Percentiles rank a stretch among this genome's conserved stretches.
These are phyloP conservation scores for Xylogone sp. DNA, from an alignment of 2,329 filamentous ascomycete species.

Conservation along the genomic window DNA sequence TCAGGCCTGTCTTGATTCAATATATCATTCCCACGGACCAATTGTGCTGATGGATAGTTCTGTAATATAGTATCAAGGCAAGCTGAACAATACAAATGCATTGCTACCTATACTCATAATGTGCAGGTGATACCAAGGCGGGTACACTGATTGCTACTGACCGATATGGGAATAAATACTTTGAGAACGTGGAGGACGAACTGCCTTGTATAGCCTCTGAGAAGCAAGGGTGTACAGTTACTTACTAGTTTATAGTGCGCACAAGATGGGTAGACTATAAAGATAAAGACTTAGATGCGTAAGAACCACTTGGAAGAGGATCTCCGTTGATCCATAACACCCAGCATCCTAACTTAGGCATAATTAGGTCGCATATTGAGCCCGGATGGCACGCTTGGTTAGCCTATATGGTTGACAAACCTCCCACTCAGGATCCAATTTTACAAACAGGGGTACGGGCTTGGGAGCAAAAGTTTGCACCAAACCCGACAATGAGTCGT, in stretches of 20 bases:
- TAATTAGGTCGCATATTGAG: conserved; percentile 73
- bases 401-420: conserved; percentile 85
- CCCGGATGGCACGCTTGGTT: conserved; percentile 99
- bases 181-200: conserved; percentile 86
- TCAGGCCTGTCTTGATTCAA: conserved; percentile 11
- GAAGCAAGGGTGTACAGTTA: neutral
- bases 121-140: conserved; percentile 88
- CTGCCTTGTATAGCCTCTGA: conserved; percentile 66
- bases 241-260: conserved; percentile 56
- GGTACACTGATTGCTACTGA: conserved; percentile 82
- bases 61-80: conserved; percentile 10
- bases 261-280: conserved; percentile 98
- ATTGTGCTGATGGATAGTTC: conserved; percentile 1
- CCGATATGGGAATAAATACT: conserved; percentile 96
- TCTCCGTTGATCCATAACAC: neutral
- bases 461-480: conserved; percentile 73
- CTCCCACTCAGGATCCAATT: conserved; percentile 73
- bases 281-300: conserved; percentile 78
- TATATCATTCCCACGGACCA: conserved; percentile 8
- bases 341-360: conserved; percentile 2
- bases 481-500: conserved; percentile 71
- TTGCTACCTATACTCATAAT: neutral
- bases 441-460: conserved; percentile 61
- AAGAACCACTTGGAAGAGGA: conserved; percentile 28
- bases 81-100: conserved; percentile 2